phyloP scores from a whole-genome alignment of 495 filamentous ascomycete genomes.

The Aspergillus sclerotiicarbonarius region DNA sequence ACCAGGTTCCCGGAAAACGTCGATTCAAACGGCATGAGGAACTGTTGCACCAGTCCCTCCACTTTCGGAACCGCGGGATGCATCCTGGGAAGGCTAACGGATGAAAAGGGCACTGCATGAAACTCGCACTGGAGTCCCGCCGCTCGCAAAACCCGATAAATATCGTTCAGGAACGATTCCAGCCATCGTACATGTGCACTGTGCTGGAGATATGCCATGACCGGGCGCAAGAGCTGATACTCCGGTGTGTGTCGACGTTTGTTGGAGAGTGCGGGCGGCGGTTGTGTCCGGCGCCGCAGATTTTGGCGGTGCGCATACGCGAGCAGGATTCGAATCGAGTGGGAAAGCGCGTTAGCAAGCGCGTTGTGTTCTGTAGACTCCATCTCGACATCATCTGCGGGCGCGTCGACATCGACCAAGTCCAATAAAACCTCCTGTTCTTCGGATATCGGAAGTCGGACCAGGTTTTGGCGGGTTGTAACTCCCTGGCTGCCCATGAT shows the following conservation, averaged over 20 bases:
- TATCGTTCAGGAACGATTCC: slow-evolving; percentile 33
- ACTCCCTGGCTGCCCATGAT: slow-evolving; percentile 64
- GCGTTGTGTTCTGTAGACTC: slow-evolving; percentile 24
- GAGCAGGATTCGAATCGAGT: slow-evolving; percentile 68
- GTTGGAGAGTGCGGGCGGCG: slow-evolving; percentile 56
- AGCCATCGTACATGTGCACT: slow-evolving; percentile 42
- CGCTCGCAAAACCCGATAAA: slow-evolving; percentile 36
- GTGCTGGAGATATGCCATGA: slow-evolving; percentile 65
- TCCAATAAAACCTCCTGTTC: slow-evolving; percentile 61
- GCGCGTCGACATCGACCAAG: slow-evolving; percentile 55
- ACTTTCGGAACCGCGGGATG: slow-evolving; percentile 18
- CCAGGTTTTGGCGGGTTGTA: slow-evolving; percentile 53
- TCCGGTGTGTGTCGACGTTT: slow-evolving; percentile 48
- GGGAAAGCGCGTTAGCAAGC: slow-evolving; percentile 55
- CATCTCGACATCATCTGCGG: slow-evolving; percentile 8
- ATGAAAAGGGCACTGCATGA: slow-evolving; percentile 30
- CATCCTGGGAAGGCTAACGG: slow-evolving; percentile 14
- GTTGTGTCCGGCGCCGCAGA: slow-evolving; percentile 58
- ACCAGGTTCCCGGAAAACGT: slow-evolving; percentile 39
- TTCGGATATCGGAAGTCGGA: slow-evolving; percentile 54
- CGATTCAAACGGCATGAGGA: slow-evolving; percentile 44
- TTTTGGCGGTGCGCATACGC: slow-evolving; percentile 69
- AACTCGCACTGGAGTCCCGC: slow-evolving; percentile 41
- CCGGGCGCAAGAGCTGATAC: slow-evolving; percentile 62
- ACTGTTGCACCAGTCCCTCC: slow-evolving; percentile 39